Base-by-base conservation (phyloP, 2,329 filamentous ascomycete species). In the Talaromyces sp. region DNA sequence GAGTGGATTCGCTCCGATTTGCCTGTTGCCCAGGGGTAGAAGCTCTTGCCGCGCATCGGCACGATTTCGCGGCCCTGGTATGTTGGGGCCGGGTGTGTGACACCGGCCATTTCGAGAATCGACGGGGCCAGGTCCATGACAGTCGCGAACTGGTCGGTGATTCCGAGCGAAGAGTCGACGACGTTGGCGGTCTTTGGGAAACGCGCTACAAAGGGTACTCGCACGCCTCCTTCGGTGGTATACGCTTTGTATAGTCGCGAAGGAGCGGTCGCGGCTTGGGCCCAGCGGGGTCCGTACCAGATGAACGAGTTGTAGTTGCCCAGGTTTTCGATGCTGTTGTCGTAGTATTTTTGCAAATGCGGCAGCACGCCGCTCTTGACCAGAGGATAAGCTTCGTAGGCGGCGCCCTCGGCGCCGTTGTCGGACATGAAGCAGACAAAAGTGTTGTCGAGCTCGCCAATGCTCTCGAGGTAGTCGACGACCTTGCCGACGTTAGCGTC, bases 341-440 rank as follows among this genome's bases (percentile, higher is more conserved):
- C 75, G 69, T 85, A 85, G 71, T 84, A 84, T 66, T 82, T 82
- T 64, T 82, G 73, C 29, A 85, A 70, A 64, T 84, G 81, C 3
- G 81, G 76, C 66, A 84, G 79, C 64, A 84, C 81, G 26, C 77
- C 77, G 53, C 80, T 80, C 58, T 81, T 76, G 4, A 86, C 79
- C 58, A 86, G 82, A 0, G 84, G 84, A 58, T 82, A 80, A 4
- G 84, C 82, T 65, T 87, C 84, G 63, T 84, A 83, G 1, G 79
- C 79, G 17, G 81, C 82, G 11, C 84, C 84, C 64, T 86, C 84
- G 11, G 84, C 84, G 2, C 84, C 84, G 63, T 87, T 87, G 71
- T 87, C 84, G 0, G 80, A 84, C 75, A 87, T 82, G 77, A 88
- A 87, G 67, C 82, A 80, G 56, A 88, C 77, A 62, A 87, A 83